phyloP scores from a whole-genome alignment of 305 asterid species.

The Solanum hybrid region DNA sequence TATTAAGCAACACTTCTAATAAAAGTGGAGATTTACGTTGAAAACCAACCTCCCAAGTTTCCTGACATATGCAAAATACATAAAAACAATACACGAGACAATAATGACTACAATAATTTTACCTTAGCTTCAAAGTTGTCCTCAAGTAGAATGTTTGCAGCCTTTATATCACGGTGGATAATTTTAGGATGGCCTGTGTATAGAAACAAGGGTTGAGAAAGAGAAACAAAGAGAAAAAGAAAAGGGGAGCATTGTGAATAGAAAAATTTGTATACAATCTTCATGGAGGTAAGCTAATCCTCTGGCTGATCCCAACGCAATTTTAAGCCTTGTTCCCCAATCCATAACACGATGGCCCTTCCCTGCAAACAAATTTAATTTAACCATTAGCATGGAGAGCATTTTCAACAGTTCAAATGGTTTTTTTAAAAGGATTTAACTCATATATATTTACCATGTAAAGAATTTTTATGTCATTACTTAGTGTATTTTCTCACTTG shows the following conservation, averaged over 20 bases:
- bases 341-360: conserved; percentile 56
- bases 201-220: background rate
- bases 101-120: background rate
- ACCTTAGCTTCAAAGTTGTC: conserved; percentile 71
- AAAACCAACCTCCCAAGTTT: background rate
- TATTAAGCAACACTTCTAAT: background rate
- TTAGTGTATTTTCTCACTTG: background rate
- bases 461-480: background rate
- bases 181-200: conserved; percentile 64
- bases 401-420: background rate
- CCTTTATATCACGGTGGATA: conserved; percentile 75
- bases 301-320: conserved; percentile 68
- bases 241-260: background rate
- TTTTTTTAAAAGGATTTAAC: background rate
- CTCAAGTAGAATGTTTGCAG: conserved; percentile 77
- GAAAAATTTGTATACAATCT: conserved; percentile 37
- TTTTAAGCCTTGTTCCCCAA: conserved; percentile 53
- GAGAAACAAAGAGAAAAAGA: background rate
- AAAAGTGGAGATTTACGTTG: background rate
- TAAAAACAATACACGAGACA: background rate
- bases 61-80: background rate
- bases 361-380: conserved; percentile 23
- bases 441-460: too few species aligned
- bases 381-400: background rate
- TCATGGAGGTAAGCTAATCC: conserved; percentile 75